Evolutionary conservation across 2,329 filamentous ascomycete species (phyloP), one percentile per base, ranked within the genome.

Genomic region (Corynespora cassiicola): DNA sequence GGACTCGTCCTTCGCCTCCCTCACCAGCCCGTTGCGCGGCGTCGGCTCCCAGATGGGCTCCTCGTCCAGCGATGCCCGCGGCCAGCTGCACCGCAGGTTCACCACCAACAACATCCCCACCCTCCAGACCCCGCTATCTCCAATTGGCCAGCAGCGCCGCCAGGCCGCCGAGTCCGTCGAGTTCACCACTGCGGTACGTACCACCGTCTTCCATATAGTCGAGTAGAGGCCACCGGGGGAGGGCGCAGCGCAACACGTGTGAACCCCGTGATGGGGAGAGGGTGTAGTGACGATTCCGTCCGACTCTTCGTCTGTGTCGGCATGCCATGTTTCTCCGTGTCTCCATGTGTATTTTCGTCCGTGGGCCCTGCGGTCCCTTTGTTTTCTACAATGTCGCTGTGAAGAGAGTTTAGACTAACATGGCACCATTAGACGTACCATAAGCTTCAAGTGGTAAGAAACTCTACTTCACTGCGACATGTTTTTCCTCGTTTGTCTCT

Each of bases 91-190:
- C 71, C 86, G 92, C 63, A 87, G 92, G 65, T 97, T 97, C 73
- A 97, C 92, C 50, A 94, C 91, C 41, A 95, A 76, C 59, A 96
- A 73, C 85, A 88, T 73, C 79, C 89, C 71, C 80, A 90, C 79
- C 76, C 45, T 92, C 71, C 86, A 87, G 69, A 89, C 87, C 65
- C 80, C 81, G 46, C 73, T 91, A 63, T 77, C 75, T 34, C 74
- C 79, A 42, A 76, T 77, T 61, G 80, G 77, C 30, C 78, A 81
- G 64, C 74, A 79, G 57, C 66, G 77, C 36, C 67, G 72, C 42
- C 77, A 78, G 61, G 68, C 76, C 35, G 73, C 77, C 30, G 80
- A 82, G 63, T 74, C 74, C 31, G 45, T 75, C 43, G 78, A 80
- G 63, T 67, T 78, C 45, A 69, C 77, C 32, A 77, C 76, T 46